Evolutionary conservation across 345 rosid genomes (phyloP).

Genomic region (Lepidium africanum): DNA sequence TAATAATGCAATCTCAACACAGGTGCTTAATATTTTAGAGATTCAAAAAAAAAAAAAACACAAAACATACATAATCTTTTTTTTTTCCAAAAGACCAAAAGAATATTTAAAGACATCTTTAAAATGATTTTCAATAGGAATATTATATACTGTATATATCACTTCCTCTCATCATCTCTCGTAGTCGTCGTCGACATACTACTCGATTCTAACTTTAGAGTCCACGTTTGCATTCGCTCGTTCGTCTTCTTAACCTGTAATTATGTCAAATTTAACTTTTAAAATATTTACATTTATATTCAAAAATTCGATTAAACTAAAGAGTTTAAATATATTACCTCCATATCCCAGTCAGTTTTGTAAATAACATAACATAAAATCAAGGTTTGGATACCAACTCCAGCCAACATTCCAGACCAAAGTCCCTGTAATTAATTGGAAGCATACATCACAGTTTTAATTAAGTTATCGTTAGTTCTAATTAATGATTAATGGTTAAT

Average conservation of each 20-base stretch:
- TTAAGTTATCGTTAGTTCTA: not conserved
- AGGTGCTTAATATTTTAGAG: not conserved
- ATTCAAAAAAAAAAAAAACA: not conserved
- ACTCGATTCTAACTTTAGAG: slow-evolving; percentile 14
- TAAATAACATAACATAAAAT: slow-evolving; percentile 28
- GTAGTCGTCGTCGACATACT: not conserved
- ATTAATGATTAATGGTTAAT: too few relatives aligned
- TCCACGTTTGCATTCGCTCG: slow-evolving; percentile 23
- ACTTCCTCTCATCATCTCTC: slow-evolving; percentile 17
- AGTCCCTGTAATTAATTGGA: slow-evolving; percentile 32
- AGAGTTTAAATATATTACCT: slow-evolving; percentile 14
- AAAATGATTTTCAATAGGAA: not conserved
- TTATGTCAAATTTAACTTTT: not conserved
- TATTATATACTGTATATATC: not conserved
- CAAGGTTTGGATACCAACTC: slow-evolving; percentile 32
- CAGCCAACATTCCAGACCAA: slow-evolving; percentile 37
- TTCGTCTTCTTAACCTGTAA: slow-evolving; percentile 26
- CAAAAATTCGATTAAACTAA: not conserved
- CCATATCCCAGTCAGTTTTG: slow-evolving; percentile 45
- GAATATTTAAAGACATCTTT: not conserved
- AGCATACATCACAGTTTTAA: not conserved
- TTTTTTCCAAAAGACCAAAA: not conserved
- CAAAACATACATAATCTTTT: not conserved
- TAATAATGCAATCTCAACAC: slow-evolving; percentile 21
- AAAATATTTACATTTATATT: not conserved